These are phyloP conservation scores for Tetrapyrgos nigripes DNA, from an alignment of 1,284 basidiomycete genomes.

Conservation along the genomic window DNA sequence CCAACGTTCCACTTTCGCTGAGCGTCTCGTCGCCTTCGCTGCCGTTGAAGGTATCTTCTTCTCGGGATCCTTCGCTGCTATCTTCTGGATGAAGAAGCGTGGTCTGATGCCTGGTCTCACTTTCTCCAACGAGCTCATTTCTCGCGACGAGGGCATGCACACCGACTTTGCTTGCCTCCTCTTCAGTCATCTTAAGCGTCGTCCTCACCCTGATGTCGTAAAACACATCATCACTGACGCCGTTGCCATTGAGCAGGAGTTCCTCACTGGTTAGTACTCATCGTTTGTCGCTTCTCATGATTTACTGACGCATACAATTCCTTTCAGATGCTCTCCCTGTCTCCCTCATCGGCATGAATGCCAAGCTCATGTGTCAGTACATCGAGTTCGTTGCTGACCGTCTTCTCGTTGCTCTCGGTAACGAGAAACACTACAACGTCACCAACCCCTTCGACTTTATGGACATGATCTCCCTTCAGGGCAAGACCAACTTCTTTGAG, in stretches of 20 bases:
- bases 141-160: slow-evolving; percentile 97
- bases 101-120: slow-evolving; percentile 98
- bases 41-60: slow-evolving; percentile 99
- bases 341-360: slow-evolving; percentile 85
- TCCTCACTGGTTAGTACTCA: slow-evolving; percentile 68
- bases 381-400: slow-evolving; percentile 98
- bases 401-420: slow-evolving; percentile 82
- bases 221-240: slow-evolving; percentile 81
- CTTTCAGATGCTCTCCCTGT: slow-evolving; percentile 72
- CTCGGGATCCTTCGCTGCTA: slow-evolving; percentile 92
- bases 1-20: slow-evolving; percentile 83
- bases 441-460: slow-evolving; percentile 85
- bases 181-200: slow-evolving; percentile 84
- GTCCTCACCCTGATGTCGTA: slow-evolving; percentile 85
- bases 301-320: slow-evolving; percentile 2
- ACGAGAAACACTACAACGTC: slow-evolving; percentile 76
- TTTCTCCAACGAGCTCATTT: slow-evolving; percentile 98
- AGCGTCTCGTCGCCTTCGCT: slow-evolving; percentile 96
- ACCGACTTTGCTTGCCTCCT: slow-evolving; percentile 98
- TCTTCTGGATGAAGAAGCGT: slow-evolving; percentile 99
- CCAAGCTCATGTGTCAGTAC: slow-evolving; percentile 90
- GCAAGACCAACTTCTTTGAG: slow-evolving; percentile 78
- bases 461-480: slow-evolving; percentile 89
- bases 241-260: slow-evolving; percentile 86
- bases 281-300: background rate